Percentiles rank a stretch among this genome's conserved stretches.
These are phyloP conservation scores for Collybia mongolica DNA, from an alignment of 768 basidiomycete species.

Conservation along the genomic window DNA sequence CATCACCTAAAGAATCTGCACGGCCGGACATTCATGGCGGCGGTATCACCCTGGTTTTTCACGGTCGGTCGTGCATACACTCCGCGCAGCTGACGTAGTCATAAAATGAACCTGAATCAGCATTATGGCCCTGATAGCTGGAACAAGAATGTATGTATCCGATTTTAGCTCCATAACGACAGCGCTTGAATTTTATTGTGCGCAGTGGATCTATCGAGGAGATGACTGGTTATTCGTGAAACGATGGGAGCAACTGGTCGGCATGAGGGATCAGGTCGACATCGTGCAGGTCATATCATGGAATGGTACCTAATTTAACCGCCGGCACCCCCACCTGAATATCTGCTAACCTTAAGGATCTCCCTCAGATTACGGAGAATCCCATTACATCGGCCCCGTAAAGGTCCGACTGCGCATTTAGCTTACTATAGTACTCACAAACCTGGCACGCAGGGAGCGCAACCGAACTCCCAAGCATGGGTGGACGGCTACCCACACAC, in stretches of 20 bases:
- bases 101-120: no score
- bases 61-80: conserved; percentile 27
- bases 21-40: conserved; percentile 41
- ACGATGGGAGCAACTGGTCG: conserved; percentile 68
- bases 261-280: conserved; percentile 52
- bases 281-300: conserved; percentile 63
- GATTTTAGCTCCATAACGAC: no score
- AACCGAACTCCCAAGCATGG: conserved; percentile 74
- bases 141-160: conserved; percentile 65
- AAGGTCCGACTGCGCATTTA: conserved; percentile 22
- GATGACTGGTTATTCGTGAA: conserved; percentile 67
- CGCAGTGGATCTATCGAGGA: conserved; percentile 37
- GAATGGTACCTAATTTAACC: conserved; percentile 40
- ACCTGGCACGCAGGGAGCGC: conserved; percentile 36
- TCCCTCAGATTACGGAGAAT: conserved; percentile 56
- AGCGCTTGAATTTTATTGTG: no score
- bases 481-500: conserved; percentile 64
- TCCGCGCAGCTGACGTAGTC: no score
- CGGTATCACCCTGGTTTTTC: conserved; percentile 78
- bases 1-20: conserved; percentile 22
- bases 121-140: conserved; percentile 67
- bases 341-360: no score
- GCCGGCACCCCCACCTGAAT: no score
- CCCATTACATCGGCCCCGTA: conserved; percentile 80
- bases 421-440: no score